Evolutionary conservation across 2,329 filamentous ascomycete species (phyloP).

Genomic region (Microsporum audouinii): DNA sequence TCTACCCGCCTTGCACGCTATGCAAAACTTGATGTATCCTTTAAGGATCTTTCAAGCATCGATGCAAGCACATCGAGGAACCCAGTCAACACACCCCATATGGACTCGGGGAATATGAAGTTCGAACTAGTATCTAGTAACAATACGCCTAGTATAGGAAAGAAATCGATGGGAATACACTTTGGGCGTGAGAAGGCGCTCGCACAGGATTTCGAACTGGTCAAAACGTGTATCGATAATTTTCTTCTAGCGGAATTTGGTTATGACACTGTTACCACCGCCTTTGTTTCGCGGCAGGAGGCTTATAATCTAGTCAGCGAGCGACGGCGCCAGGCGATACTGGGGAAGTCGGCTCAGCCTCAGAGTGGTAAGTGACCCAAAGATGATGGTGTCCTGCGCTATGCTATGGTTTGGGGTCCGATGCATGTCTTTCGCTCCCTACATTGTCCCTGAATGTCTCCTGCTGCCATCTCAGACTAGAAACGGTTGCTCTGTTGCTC

Average conservation of each 20-base stretch:
- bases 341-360: background rate
- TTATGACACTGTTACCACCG: background rate
- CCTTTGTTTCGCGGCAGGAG: background rate
- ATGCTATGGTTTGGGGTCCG: no score
- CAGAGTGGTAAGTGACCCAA: no score
- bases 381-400: no score
- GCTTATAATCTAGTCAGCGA: background rate
- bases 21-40: background rate
- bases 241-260: background rate
- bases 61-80: background rate
- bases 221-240: background rate
- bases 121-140: background rate
- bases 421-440: no score
- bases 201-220: background rate
- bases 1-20: background rate
- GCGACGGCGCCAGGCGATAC: background rate
- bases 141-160: slow-evolving; percentile 13
- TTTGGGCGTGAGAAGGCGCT: background rate
- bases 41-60: background rate
- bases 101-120: background rate
- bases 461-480: no score
- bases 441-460: no score
- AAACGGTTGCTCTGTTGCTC: no score
- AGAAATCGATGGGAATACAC: background rate
- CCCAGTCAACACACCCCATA: background rate